phyloP scores from a whole-genome alignment of 179 eudicot species.

The Dionaea muscipula region DNA sequence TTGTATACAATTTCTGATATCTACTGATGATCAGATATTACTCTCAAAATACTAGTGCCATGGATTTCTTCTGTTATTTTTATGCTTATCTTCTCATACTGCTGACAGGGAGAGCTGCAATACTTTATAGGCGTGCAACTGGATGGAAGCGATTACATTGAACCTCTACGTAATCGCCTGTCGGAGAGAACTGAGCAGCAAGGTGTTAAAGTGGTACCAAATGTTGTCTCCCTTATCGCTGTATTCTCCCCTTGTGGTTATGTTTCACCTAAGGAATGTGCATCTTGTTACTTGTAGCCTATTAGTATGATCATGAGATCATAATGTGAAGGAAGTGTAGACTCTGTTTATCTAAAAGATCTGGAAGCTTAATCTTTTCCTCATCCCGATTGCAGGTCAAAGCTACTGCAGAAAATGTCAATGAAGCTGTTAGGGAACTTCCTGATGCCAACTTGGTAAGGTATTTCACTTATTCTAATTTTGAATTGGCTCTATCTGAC shows the following conservation, averaged over 20 bases:
- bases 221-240: not conserved
- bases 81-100: slow-evolving; percentile 9
- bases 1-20: not conserved
- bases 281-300: not conserved
- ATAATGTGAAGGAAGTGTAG: too few species aligned
- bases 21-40: slow-evolving; percentile 1
- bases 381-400: slow-evolving; percentile 22
- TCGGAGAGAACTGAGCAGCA: slow-evolving; percentile 33
- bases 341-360: not conserved
- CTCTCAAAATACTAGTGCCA: not conserved
- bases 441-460: slow-evolving; percentile 54
- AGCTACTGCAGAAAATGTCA: slow-evolving; percentile 44
- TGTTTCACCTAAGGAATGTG: not conserved
- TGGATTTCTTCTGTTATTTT: not conserved
- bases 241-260: not conserved
- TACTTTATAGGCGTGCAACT: slow-evolving; percentile 48
- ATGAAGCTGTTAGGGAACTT: slow-evolving; percentile 47
- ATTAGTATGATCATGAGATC: too few species aligned
- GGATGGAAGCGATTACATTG: slow-evolving; percentile 44
- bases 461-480: slow-evolving; percentile 20
- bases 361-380: slow-evolving; percentile 8
- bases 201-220: slow-evolving; percentile 33
- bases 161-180: slow-evolving; percentile 36
- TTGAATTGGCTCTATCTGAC: not conserved
- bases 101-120: slow-evolving; percentile 35